A percentile compares a stretch with the other conserved stretches of the same genome.
phyloP scores from a whole-genome alignment of 2,329 filamentous ascomycete species.

The Ophiosphaerella narmari region DNA sequence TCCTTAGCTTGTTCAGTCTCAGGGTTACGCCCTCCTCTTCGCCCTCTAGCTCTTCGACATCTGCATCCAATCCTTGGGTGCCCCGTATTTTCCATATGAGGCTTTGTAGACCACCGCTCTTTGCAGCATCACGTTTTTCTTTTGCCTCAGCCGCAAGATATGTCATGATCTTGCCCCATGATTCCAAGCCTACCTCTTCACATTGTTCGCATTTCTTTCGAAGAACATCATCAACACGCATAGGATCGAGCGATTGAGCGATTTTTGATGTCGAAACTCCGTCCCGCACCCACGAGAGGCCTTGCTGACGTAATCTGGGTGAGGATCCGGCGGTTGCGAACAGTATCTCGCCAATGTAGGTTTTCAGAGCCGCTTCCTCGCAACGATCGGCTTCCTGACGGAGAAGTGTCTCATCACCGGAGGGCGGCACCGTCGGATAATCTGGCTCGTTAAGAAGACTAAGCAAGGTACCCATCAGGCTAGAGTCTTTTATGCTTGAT shows the following conservation, averaged over 20 bases:
- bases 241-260: conserved; percentile 56
- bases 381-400: conserved; percentile 71
- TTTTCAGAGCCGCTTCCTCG: conserved; percentile 82
- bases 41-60: conserved; percentile 38
- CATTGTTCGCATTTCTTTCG: conserved; percentile 75
- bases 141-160: conserved; percentile 60
- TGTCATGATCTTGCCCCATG: conserved; percentile 82
- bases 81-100: conserved; percentile 35
- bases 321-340: conserved; percentile 66
- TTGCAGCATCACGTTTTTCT: conserved; percentile 31
- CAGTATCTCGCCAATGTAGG: conserved; percentile 93
- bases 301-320: conserved; percentile 57
- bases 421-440: conserved; percentile 72
- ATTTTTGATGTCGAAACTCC: conserved; percentile 76
- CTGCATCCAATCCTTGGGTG: conserved; percentile 31
- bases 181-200: conserved; percentile 73
- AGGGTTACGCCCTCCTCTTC: conserved; percentile 43
- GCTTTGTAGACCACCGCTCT: conserved; percentile 20
- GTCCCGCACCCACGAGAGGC: conserved; percentile 86
- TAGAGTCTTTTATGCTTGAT: conserved; percentile 27
- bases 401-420: conserved; percentile 70
- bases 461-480: conserved; percentile 32
- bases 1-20: conserved; percentile 41
- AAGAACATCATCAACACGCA: conserved; percentile 46
- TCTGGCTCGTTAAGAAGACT: conserved; percentile 54